Evolutionary conservation across 371 early-diverging fungal genomes (phyloP).

Genomic region (Choanephora cucurbitarum): DNA sequence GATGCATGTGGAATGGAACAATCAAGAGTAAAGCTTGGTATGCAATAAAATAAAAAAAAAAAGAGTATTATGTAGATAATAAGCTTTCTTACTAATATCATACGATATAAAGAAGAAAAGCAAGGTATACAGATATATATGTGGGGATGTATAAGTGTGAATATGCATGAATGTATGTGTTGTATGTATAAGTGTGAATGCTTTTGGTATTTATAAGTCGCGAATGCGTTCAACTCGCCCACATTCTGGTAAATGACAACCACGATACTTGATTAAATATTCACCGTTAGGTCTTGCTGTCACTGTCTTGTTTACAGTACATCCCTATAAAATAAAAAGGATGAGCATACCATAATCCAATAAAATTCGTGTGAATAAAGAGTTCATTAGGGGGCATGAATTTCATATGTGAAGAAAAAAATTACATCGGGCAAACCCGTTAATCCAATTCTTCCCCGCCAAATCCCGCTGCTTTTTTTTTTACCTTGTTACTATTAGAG

Average conservation of each 20-base stretch:
- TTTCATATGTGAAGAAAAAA: conserved; percentile 30
- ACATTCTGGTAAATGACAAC: conserved; percentile 60
- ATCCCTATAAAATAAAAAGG: conserved; percentile 37
- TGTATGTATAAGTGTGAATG: background rate
- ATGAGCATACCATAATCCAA: conserved; percentile 3
- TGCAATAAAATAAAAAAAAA: too few species aligned
- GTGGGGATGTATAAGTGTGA: too few species aligned
- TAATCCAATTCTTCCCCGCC: conserved; percentile 23
- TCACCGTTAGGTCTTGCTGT: conserved; percentile 60
- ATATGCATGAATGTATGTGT: background rate
- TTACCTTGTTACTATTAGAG: conserved; percentile 45
- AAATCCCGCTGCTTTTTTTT: conserved; percentile 21
- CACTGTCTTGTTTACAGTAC: conserved; percentile 67
- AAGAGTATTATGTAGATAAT: too few species aligned
- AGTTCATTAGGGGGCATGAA: conserved; percentile 21
- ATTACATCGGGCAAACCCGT: conserved; percentile 31
- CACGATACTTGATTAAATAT: conserved; percentile 64
- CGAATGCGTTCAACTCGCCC: conserved; percentile 47
- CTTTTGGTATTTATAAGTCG: conserved; percentile 33
- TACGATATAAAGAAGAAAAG: too few species aligned
- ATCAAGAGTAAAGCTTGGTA: too few species aligned
- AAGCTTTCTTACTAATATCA: too few species aligned
- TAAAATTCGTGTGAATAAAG: conserved; percentile 20
- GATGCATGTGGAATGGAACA: too few species aligned
- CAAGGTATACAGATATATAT: too few species aligned